These are phyloP conservation scores for Leccinum subgranulosum DNA, from an alignment of 768 basidiomycete genomes.

Conservation along the genomic window DNA sequence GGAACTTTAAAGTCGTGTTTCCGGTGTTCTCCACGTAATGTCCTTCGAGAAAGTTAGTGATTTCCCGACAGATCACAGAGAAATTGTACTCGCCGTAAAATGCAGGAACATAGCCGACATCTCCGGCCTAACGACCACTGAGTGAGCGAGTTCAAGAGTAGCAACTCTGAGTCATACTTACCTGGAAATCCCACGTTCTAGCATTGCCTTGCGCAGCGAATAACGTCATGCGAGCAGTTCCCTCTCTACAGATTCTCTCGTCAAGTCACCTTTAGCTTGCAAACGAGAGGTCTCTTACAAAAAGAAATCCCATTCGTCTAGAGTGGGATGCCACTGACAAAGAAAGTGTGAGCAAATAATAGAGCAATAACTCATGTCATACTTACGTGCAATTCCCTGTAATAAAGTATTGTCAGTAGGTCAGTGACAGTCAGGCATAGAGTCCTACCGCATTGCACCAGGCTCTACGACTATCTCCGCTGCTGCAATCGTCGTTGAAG, in stretches of 20 bases:
- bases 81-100: conserved; percentile 8
- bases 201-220: conserved; percentile 54
- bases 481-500: conserved; percentile 47
- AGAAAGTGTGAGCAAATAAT: not conserved
- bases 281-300: conserved; percentile 34
- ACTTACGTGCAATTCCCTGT: conserved; percentile 55
- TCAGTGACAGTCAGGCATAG: too few relatives aligned
- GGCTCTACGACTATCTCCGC: conserved; percentile 54
- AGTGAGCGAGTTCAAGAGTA: not conserved
- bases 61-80: not conserved
- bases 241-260: conserved; percentile 38
- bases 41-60: conserved; percentile 22
- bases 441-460: conserved; percentile 52
- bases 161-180: conserved; percentile 13
- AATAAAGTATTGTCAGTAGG: not conserved
- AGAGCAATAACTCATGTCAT: not conserved
- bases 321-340: conserved; percentile 64
- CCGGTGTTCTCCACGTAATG: conserved; percentile 57
- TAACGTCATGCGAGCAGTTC: conserved; percentile 50
- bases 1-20: conserved; percentile 44
- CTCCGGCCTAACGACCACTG: conserved; percentile 14
- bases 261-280: not conserved
- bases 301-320: conserved; percentile 64
- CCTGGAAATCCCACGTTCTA: conserved; percentile 57
- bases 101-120: conserved; percentile 17